A percentile compares a stretch with the other conserved stretches of the same genome.
These are phyloP conservation scores for Podospora fimiseda DNA, from an alignment of 495 filamentous ascomycete genomes.

Conservation along the genomic window DNA sequence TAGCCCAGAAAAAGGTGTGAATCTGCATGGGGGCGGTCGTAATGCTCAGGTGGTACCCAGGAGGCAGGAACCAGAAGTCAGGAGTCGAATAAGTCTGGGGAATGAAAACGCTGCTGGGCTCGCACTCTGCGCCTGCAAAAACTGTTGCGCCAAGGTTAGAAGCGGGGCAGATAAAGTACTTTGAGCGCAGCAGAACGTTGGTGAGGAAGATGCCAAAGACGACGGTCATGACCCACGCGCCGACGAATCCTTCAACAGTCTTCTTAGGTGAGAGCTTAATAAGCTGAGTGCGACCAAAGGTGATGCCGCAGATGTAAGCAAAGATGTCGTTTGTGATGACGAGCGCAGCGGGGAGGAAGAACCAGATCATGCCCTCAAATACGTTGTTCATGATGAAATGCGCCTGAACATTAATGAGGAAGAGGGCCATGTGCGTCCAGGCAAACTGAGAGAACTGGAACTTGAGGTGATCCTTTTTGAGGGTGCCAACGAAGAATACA, in stretches of 20 bases:
- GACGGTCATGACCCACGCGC: conserved; percentile 93
- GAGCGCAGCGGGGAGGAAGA: conserved; percentile 90
- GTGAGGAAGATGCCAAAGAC: conserved; percentile 78
- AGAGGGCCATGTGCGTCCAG: conserved; percentile 99
- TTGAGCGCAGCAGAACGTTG: conserved; percentile 81
- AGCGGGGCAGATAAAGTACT: conserved; percentile 98
- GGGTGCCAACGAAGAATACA: conserved; percentile 95
- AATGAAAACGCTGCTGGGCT: conserved; percentile 87
- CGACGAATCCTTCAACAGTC: conserved; percentile 97
- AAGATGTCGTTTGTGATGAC: conserved; percentile 99
- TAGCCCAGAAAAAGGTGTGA: conserved; percentile 83
- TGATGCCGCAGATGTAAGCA: conserved; percentile 95
- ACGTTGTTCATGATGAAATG: conserved; percentile 99
- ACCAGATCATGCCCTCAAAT: conserved; percentile 99
- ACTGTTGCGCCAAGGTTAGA: conserved; percentile 93
- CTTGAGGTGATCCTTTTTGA: conserved; percentile 90
- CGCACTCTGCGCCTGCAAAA: conserved; percentile 84
- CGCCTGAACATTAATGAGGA: conserved; percentile 94
- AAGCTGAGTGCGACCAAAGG: conserved; percentile 90
- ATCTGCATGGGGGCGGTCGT: conserved; percentile 87
- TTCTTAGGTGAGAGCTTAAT: conserved; percentile 99
- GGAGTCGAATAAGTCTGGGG: conserved; percentile 74
- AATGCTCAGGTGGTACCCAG: conserved; percentile 46
- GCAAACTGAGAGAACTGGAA: conserved; percentile 99
- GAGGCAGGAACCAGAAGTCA: conserved; percentile 53